These are phyloP conservation scores for Sistotremastrum niveocremeum DNA, from an alignment of 768 basidiomycete genomes.

Conservation along the genomic window DNA sequence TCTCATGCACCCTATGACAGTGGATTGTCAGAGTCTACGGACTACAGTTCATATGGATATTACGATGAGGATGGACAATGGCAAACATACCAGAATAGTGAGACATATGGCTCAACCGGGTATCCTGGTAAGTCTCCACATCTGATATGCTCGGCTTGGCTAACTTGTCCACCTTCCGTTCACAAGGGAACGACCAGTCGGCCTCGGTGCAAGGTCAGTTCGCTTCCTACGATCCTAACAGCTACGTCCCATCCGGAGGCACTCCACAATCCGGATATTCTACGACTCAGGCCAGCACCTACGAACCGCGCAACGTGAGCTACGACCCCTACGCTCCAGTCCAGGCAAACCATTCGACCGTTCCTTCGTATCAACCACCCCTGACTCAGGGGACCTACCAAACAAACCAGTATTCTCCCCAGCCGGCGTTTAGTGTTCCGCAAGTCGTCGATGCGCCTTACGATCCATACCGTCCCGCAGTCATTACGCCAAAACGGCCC, in stretches of 20 bases:
- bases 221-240: not conserved
- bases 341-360: not conserved
- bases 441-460: conserved; percentile 7
- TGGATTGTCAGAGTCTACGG: conserved; percentile 12
- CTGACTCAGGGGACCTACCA: not conserved
- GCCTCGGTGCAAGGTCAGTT: conserved; percentile 7
- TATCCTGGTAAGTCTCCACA: too few relatives aligned
- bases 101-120: conserved; percentile 2
- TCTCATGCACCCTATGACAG: conserved; percentile 7
- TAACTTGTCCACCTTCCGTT: conserved; percentile 4
- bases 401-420: conserved; percentile 8
- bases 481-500: too few relatives aligned
- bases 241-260: too few relatives aligned
- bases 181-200: conserved; percentile 6
- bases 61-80: conserved; percentile 17
- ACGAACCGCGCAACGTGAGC: too few relatives aligned
- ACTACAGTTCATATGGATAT: conserved; percentile 16
- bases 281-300: too few relatives aligned
- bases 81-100: conserved; percentile 13
- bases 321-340: conserved; percentile 15
- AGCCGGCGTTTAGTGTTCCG: conserved; percentile 11
- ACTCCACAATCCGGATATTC: too few relatives aligned
- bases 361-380: conserved; percentile 8
- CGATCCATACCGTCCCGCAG: conserved; percentile 11
- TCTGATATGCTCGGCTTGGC: not conserved